A percentile compares a stretch with the other conserved stretches of the same genome.
Evolutionary conservation across 225 moss, liverwort and hornwort genomes (phyloP).

Genomic region (Polytrichum commune): DNA sequence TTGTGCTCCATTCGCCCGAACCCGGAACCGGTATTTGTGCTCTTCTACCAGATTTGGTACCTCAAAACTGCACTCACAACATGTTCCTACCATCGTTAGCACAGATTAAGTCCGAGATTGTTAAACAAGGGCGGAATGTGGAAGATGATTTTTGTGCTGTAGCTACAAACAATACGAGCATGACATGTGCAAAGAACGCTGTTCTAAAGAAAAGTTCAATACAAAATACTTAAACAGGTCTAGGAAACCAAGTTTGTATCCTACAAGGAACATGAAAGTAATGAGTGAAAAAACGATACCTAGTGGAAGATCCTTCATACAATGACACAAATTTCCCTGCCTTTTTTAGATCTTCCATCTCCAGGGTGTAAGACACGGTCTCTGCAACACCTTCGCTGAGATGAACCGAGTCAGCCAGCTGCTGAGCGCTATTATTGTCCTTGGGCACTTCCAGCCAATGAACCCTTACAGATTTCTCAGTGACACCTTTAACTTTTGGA

Average conservation of each 20-base stretch:
- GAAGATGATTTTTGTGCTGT: too few species aligned
- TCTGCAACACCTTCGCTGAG: constrained; percentile 2
- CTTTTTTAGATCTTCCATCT: constrained; percentile 7
- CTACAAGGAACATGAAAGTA: background rate
- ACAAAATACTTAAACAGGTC: too few species aligned
- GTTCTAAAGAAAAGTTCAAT: too few species aligned
- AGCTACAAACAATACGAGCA: too few species aligned
- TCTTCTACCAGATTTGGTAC: background rate
- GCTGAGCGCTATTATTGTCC: background rate
- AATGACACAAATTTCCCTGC: background rate
- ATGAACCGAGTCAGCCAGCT: background rate
- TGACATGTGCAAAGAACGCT: too few species aligned
- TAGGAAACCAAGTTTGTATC: background rate
- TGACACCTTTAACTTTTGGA: constrained; percentile 9
- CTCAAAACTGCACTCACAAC: constrained; percentile 10
- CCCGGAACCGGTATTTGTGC: constrained; percentile 14
- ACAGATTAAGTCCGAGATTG: background rate
- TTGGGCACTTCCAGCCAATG: constrained; percentile 6
- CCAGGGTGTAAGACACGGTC: constrained; percentile 6
- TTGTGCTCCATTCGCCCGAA: constrained; percentile 8
- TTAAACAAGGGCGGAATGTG: too few species aligned
- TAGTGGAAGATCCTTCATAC: constrained; percentile 11
- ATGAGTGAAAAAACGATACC: constrained; percentile 1
- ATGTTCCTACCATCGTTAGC: background rate
- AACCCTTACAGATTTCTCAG: constrained; percentile 12